Conservation (phyloP, 306 rosid genomes). For the Sicyos baderoa region DNA sequence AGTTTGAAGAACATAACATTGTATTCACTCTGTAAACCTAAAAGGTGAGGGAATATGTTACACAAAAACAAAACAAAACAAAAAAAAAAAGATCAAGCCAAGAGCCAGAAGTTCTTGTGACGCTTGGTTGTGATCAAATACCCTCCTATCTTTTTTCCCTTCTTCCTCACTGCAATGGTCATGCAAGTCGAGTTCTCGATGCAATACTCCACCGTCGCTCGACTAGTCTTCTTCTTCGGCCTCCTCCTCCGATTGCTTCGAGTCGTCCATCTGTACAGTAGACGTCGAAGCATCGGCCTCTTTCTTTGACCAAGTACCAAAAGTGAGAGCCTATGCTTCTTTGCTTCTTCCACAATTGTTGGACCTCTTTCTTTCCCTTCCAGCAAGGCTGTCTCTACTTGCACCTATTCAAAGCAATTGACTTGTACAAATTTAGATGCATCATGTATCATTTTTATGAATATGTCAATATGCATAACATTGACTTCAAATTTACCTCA, state of each 20-base stretch:
- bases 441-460: background rate
- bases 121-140: constrained; percentile 84
- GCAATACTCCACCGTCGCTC: constrained; percentile 49
- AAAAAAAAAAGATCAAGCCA: constrained; percentile 38
- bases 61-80: background rate
- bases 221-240: constrained; percentile 7
- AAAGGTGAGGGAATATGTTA: background rate
- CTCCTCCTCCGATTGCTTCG: constrained; percentile 24
- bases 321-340: constrained; percentile 48
- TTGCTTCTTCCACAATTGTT: constrained; percentile 67
- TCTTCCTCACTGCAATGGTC: constrained; percentile 77
- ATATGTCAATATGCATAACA: background rate
- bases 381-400: constrained; percentile 48
- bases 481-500: constrained; percentile 39
- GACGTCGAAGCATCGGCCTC: constrained; percentile 35
- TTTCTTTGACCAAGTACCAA: constrained; percentile 71
- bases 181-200: constrained; percentile 74
- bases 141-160: constrained; percentile 67
- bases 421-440: background rate
- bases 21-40: background rate
- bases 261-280: constrained; percentile 29
- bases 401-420: constrained; percentile 34
- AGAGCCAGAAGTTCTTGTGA: constrained; percentile 87
- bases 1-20: background rate
- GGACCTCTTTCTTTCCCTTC: constrained; percentile 63